Evolutionary conservation across 768 basidiomycete species (phyloP), one percentile per base, ranked within the genome.

Genomic region (Pleurotus ostreatus): DNA sequence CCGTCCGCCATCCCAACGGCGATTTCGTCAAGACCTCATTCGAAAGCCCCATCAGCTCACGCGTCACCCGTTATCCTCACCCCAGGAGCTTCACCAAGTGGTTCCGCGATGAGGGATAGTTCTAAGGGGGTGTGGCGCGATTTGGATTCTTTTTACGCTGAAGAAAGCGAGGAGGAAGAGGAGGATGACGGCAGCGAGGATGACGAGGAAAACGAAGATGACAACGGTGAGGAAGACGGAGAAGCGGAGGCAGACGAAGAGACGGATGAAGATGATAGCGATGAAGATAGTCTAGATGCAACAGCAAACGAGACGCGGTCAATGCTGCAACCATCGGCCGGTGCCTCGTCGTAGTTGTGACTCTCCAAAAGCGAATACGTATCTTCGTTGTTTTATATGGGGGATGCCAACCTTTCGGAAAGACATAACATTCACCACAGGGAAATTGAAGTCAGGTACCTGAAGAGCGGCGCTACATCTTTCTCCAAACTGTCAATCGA

Each of bases 81-180:
- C 1, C 85, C 87, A 16, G 73, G 74, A 0, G 72, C 73, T 13
- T 78, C 82, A 4, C 78, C 83, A 2, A 67, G 74, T 26, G 74
- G 72, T 26, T 66, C 70, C 23, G 72, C 74, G 34, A 67, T 62
- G 22, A 71, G 57, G 41, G 62, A 59, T 55, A 72, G 70, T 23
- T 67, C 73, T 51, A 76, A 76, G 56, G 80, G 75, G 43, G 74
- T 75, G 39, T 74, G 72, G 60, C 83, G 75, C 66, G 81, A 93
- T 69, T 69, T 93, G 61, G 88, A 93, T 63, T 77, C 81, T 59
- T 94, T 93, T 66, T 93, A 92, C 65, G 88, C 76, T 4, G 83
- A 67, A 5, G 60, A 64, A 2, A 61, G 63, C 0, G 60, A 66
- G 1, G 66, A 66, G 0, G 71, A 68, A 6, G 65, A 63, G 6